A percentile compares a stretch with the other conserved stretches of the same genome.
Conservation (phyloP, 106 monocot species). For the Dendrobium chrysotoxum region DNA sequence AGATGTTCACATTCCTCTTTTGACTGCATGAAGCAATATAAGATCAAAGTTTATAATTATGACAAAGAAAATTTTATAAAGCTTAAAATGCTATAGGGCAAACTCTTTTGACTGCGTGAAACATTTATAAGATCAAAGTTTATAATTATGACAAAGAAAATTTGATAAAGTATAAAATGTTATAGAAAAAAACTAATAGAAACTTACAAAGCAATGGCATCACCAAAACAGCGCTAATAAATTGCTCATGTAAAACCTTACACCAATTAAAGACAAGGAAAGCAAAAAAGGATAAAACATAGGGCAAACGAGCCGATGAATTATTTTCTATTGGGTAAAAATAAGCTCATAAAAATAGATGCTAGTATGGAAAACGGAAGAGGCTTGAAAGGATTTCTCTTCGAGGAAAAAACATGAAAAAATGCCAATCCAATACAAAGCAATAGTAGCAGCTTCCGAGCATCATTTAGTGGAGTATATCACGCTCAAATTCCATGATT, state of each 20-base stretch:
- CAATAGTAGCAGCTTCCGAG: no score
- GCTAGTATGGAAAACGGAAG: background rate
- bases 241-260: background rate
- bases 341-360: background rate
- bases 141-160: background rate
- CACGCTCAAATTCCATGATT: no score
- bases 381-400: no score
- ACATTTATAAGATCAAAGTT: constrained; percentile 6
- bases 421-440: no score
- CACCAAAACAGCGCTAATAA: background rate
- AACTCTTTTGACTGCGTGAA: constrained; percentile 43
- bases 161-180: background rate
- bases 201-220: background rate
- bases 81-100: background rate
- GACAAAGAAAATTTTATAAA: background rate
- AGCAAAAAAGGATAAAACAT: background rate
- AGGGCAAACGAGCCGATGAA: background rate
- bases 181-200: background rate
- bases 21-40: constrained; percentile 28
- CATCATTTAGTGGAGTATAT: no score
- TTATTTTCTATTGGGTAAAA: background rate
- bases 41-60: background rate
- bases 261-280: background rate
- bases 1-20: constrained; percentile 65
- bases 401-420: no score